Percentiles rank a stretch among this genome's conserved stretches.
These are phyloP conservation scores for Pichia pseudocactophila DNA, from an alignment of 805 yeast species.

Conservation along the genomic window DNA sequence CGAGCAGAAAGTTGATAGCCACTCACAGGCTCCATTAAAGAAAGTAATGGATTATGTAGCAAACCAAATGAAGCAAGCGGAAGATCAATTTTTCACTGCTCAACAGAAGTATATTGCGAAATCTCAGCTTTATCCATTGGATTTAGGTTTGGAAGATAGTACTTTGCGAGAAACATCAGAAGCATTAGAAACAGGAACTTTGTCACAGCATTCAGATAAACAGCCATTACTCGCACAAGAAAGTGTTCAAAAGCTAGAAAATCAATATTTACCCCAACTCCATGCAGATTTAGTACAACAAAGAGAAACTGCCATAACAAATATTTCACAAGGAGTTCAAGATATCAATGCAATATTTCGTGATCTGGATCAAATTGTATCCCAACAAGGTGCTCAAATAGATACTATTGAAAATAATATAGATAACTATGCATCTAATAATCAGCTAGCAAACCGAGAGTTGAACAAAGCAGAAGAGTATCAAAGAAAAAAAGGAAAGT, in stretches of 20 bases:
- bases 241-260: slow-evolving; percentile 29
- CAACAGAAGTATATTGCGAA: too few species aligned
- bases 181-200: too few species aligned
- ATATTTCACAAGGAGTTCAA: slow-evolving; percentile 66
- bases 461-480: slow-evolving; percentile 65
- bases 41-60: too few species aligned
- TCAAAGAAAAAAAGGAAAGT: slow-evolving; percentile 60
- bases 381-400: slow-evolving; percentile 77
- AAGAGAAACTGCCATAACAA: slow-evolving; percentile 61
- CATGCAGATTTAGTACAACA: slow-evolving; percentile 61
- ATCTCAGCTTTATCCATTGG: too few species aligned
- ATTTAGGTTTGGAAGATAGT: too few species aligned
- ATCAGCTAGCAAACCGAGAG: slow-evolving; percentile 64
- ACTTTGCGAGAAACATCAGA: too few species aligned
- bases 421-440: slow-evolving; percentile 49
- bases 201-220: slow-evolving; percentile 8
- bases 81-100: too few species aligned
- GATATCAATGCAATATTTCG: slow-evolving; percentile 82
- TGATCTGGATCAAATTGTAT: slow-evolving; percentile 68
- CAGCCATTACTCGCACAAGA: slow-evolving; percentile 25
- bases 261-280: slow-evolving; percentile 42
- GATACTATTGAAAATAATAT: slow-evolving; percentile 81
- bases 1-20: too few species aligned
- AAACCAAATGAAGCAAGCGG: too few species aligned
- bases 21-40: too few species aligned